Conservation (phyloP, 208 protist species). For the Naegleria lovaniensis region DNA sequence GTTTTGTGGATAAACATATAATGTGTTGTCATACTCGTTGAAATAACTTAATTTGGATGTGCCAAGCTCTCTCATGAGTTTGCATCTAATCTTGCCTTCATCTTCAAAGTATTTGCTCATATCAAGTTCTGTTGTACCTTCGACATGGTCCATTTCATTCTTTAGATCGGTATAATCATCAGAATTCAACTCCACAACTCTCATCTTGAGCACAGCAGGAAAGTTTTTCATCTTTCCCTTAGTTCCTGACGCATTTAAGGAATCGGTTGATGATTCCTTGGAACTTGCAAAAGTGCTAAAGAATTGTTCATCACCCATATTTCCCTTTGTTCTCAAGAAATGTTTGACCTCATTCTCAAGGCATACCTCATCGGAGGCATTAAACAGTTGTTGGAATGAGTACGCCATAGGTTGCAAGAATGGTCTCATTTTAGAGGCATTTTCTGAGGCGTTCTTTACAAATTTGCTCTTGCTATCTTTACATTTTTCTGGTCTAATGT, state of each 20-base stretch:
- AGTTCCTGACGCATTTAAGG: neutral
- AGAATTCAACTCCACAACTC: neutral
- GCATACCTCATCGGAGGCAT: neutral
- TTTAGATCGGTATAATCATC: neutral
- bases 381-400: neutral
- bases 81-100: neutral
- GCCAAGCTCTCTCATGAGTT: neutral
- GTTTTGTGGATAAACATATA: conserved; percentile 20
- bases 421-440: neutral
- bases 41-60: conserved; percentile 3
- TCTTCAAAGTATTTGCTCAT: neutral
- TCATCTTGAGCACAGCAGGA: neutral
- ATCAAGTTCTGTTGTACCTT: neutral
- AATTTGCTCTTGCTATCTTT: neutral
- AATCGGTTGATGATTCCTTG: neutral
- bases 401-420: neutral
- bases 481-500: neutral
- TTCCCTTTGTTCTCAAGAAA: neutral
- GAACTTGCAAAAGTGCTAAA: neutral
- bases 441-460: neutral
- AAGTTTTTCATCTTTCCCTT: conserved; percentile 3
- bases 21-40: neutral
- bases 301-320: neutral
- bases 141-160: neutral
- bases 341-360: neutral